Evolutionary conservation across 148 eudicot genomes (phyloP), one percentile per base, ranked within the genome.

Genomic region (Dysphania ambrosioides): DNA sequence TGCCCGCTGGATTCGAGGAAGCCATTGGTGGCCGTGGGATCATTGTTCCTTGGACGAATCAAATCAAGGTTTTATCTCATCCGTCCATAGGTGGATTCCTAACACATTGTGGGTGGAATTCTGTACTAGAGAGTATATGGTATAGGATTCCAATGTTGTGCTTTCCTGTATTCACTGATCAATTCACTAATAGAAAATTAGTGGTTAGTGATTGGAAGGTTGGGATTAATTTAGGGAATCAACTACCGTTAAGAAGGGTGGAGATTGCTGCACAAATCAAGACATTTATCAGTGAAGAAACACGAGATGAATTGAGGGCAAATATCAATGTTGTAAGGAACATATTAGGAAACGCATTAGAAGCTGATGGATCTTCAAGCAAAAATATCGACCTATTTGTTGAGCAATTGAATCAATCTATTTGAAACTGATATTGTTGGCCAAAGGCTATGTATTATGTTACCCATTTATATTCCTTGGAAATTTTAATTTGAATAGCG

Each of bases 21-120:
- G 74, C 66, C 26, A 72, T 77, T 12, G 49, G 72, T 16, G 85
- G 84, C 36, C 85, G 83, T 26, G 90, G 88, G 55, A 56, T 84
- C 66, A 78, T 91, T 42, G 75, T 91, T 36, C 85, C 86, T 0
- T 91, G 97, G 97, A 88, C 92, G 21, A 71, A 79, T 32, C 97
- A 91, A 23, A 78, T 73, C 16, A 73, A 76, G 71, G 86, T 89
- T 5, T 24, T 91, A 53, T 59, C 81, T 12, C 88, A 89, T 67
- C 76, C 35, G 0, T 84, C 92, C 0, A 55, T 85, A 4, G 89
- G 92, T 49, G 97, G 93, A 30, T 91, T 91, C 62, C 44, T 91
- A 68, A 87, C 89, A 19, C 93, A 91, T 31, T 89, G 92, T 38
- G 97, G 97, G 1, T 91, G 93, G 97, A 91, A 91, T 60, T 91